Percentiles rank a stretch among this genome's conserved stretches.
These are phyloP conservation scores for Pseudocercospora pini-densiflorae DNA, from an alignment of 2,329 filamentous ascomycete genomes.

Conservation along the genomic window DNA sequence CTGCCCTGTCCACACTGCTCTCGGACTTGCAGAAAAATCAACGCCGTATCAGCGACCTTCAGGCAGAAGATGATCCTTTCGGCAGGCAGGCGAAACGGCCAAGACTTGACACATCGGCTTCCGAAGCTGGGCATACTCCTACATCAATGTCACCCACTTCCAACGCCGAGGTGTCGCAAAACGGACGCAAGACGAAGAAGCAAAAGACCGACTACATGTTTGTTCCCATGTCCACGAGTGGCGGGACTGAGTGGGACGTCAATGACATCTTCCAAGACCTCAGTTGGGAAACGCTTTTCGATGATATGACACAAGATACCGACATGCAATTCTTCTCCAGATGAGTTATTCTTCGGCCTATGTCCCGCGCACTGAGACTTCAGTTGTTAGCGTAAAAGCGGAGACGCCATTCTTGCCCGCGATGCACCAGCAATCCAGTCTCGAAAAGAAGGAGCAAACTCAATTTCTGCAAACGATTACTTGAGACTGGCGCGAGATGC, in stretches of 20 bases:
- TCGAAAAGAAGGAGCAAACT: no score
- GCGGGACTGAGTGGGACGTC: constrained; percentile 22
- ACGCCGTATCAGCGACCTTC: constrained; percentile 12
- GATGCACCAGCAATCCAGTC: no score
- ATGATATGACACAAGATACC: constrained; percentile 23
- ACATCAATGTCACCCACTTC: constrained; percentile 18
- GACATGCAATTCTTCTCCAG: constrained; percentile 24
- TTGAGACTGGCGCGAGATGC: no score
- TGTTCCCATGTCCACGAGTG: constrained; percentile 15
- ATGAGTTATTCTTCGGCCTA: not conserved
- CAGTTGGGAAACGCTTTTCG: constrained; percentile 31
- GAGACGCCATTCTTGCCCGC: no score
- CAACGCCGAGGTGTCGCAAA: not conserved
- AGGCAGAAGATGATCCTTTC: constrained; percentile 22
- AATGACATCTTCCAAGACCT: constrained; percentile 31
- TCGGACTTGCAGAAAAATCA: constrained; percentile 26
- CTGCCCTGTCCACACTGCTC: constrained; percentile 27
- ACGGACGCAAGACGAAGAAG: constrained; percentile 6
- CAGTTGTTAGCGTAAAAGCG: no score
- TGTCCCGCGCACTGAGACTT: no score
- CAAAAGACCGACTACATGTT: constrained; percentile 14
- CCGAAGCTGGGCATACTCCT: constrained; percentile 9
- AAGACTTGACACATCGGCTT: constrained; percentile 7
- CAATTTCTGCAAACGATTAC: no score
- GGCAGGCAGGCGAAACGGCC: constrained; percentile 20